phyloP scores from a whole-genome alignment of 2,329 filamentous ascomycete genomes.

The Fusarium phyllophilum region DNA sequence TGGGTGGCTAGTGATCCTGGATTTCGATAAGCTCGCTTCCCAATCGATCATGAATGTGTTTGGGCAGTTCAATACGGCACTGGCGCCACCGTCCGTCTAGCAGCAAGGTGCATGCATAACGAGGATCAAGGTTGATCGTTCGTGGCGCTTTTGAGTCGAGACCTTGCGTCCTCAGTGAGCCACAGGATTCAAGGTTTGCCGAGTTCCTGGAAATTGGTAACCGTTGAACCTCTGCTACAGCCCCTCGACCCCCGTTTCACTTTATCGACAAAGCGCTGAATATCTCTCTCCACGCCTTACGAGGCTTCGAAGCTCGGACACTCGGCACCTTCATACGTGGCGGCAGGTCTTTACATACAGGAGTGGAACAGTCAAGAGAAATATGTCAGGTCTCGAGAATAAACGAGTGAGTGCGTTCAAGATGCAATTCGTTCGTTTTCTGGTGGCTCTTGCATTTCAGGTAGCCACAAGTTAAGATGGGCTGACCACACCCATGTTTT shows the following conservation, averaged over 20 bases:
- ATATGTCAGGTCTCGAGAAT: not conserved
- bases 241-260: constrained; percentile 1
- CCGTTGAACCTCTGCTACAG: constrained; percentile 24
- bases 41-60: not conserved
- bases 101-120: constrained; percentile 12
- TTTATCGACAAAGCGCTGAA: constrained; percentile 1
- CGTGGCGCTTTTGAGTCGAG: constrained; percentile 25
- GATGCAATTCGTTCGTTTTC: not conserved
- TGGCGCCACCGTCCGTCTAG: constrained; percentile 6
- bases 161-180: not conserved
- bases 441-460: constrained; percentile 25
- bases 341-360: constrained; percentile 20
- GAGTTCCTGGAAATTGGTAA: constrained; percentile 14
- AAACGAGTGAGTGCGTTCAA: not conserved
- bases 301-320: constrained; percentile 2
- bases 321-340: not conserved
- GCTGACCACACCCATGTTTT: constrained; percentile 18
- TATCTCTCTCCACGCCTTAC: constrained; percentile 1
- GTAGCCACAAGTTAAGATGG: constrained; percentile 20
- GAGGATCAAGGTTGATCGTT: constrained; percentile 23
- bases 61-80: constrained; percentile 4
- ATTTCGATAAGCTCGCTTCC: not conserved
- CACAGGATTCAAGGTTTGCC: constrained; percentile 23
- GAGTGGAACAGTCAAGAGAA: not conserved
- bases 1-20: not conserved